These are phyloP conservation scores for Tricholoma matsutake DNA, from an alignment of 768 basidiomycete species.

Conservation along the genomic window DNA sequence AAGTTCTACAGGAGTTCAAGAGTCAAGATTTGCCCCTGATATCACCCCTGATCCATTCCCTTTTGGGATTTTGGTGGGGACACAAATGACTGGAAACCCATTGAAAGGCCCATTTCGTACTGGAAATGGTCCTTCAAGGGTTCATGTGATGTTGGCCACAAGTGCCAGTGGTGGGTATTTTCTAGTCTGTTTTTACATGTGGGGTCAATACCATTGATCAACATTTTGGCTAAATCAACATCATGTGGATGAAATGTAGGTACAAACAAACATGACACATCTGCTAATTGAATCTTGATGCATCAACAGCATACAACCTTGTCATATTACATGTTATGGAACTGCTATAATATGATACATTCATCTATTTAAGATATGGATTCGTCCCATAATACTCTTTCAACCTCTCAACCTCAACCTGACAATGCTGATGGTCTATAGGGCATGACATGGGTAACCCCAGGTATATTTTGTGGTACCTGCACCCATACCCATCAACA, in stretches of 20 bases:
- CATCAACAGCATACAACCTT: neutral
- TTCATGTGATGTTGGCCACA: neutral
- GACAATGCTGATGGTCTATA: too few species aligned
- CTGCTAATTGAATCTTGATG: neutral
- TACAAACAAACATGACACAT: too few species aligned
- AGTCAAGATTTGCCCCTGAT: neutral
- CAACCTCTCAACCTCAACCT: neutral
- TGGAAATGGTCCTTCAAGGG: neutral
- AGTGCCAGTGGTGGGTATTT: neutral
- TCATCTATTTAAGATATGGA: neutral
- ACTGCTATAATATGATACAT: neutral
- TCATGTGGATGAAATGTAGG: too few species aligned
- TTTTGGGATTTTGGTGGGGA: too few species aligned
- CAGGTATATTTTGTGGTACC: too few species aligned
- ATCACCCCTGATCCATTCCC: neutral
- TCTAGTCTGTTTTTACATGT: too few species aligned
- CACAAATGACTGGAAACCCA: neutral
- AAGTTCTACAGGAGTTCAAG: neutral
- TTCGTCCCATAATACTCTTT: too few species aligned
- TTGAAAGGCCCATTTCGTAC: neutral
- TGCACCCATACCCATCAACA: too few species aligned
- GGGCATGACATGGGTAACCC: too few species aligned
- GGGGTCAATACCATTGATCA: too few species aligned
- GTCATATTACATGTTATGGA: neutral
- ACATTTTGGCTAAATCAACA: too few species aligned